phyloP scores from a whole-genome alignment of 2,329 filamentous ascomycete genomes.

The Cladosporium sp. region DNA sequence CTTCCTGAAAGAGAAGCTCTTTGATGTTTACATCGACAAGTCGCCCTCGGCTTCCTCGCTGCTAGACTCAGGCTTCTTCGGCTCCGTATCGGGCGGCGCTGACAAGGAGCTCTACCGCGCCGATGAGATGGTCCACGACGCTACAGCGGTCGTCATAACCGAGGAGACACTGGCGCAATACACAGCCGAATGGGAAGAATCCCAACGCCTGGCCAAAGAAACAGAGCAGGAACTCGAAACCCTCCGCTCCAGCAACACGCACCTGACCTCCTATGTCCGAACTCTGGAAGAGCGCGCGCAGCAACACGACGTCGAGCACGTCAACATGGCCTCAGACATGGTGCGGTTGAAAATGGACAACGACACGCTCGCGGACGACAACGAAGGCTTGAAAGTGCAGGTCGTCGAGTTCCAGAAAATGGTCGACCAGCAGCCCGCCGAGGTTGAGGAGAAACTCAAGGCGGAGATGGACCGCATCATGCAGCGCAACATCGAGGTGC shows the following conservation, averaged over 20 bases:
- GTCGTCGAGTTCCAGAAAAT: conserved; percentile 80
- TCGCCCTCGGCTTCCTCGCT: conserved; percentile 89
- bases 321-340: conserved; percentile 83
- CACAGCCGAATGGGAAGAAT: conserved; percentile 86
- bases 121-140: conserved; percentile 88
- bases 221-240: conserved; percentile 76
- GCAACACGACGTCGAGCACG: conserved; percentile 84
- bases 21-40: conserved; percentile 96
- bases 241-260: conserved; percentile 62
- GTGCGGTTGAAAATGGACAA: conserved; percentile 93
- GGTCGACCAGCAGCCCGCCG: conserved; percentile 82
- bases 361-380: conserved; percentile 81
- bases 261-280: conserved; percentile 71
- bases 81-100: conserved; percentile 78
- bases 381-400: conserved; percentile 81
- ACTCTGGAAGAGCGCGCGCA: conserved; percentile 83
- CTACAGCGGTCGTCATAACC: conserved; percentile 81
- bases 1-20: conserved; percentile 89
- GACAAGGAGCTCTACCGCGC: conserved; percentile 97
- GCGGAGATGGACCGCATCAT: conserved; percentile 88
- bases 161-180: conserved; percentile 78
- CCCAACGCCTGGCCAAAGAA: conserved; percentile 74
- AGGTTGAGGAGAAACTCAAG: conserved; percentile 78
- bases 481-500: conserved; percentile 86
- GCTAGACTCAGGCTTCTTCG: conserved; percentile 95